Base-by-base conservation (phyloP, 176 grass and related monocot genomes). In the Elaeis guineensis region DNA sequence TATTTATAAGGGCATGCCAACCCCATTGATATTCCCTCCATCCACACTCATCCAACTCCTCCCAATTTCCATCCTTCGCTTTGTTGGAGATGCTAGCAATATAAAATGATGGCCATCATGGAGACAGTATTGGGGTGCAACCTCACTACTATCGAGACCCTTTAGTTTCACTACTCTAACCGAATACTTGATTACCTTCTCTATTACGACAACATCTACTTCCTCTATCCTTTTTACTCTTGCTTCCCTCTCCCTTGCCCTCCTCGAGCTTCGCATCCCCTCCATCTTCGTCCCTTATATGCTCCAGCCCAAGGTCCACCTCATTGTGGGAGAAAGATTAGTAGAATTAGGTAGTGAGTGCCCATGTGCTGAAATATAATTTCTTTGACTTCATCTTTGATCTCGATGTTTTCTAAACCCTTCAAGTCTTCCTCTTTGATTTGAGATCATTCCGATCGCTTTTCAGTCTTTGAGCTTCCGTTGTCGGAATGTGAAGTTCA, bases 201-300 rank as follows among this genome's bases (percentile, higher is more conserved):
- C 25, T 90, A 80, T 59, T 80, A 63, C 69, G 78, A 74, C 75
- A 96, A 88, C 77, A 70, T 88, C 64, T 20, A 88, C 80, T 88
- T 87, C 56, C 80, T 96, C 54, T 75, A 56, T 61, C 75, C 66
- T 87, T 67, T 90, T 88, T 80, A 84, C 83, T 3, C 19, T 88
- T 11, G 83, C 78, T 7, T 86, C 87, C 56, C 87, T 96, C 50
- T 83, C 92, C 58, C 24, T 90, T 74, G 74, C 83, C 35, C 59
- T 96, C 5, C 54, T 96, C 75, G 91, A 96, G 69, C 80, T 90
- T 29, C 66, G 77, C 23, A 25, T 72, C 21, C 86, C 83, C 14
- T 58, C 61, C 21, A 28, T 80, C n/a, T 72, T 87, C 3, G 24
- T 26, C 17, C 67, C 80, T 0, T 96, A 82, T 80, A 88, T 87